These are phyloP conservation scores for Pseudogymnoascus sp. DNA, from an alignment of 2,329 filamentous ascomycete species.

Conservation along the genomic window DNA sequence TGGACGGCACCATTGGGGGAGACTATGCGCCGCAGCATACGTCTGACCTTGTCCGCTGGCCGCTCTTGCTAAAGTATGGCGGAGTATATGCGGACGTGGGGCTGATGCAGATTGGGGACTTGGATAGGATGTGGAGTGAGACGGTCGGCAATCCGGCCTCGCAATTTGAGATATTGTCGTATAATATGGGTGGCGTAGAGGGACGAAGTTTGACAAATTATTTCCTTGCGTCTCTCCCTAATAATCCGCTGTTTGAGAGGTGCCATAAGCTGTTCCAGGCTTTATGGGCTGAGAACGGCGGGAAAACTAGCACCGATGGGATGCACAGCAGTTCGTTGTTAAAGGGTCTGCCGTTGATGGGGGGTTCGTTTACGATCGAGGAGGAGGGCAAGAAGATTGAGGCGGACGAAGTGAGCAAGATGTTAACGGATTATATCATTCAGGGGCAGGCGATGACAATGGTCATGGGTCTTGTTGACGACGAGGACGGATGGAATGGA, in stretches of 20 bases:
- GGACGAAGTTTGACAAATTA: slow-evolving; percentile 40
- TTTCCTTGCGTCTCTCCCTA: slow-evolving; percentile 34
- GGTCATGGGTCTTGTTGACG: slow-evolving; percentile 45
- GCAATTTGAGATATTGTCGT: slow-evolving; percentile 41
- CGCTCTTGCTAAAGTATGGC: slow-evolving; percentile 48
- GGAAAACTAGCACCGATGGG: slow-evolving; percentile 42
- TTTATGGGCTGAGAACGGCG: slow-evolving; percentile 41
- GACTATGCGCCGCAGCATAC: slow-evolving; percentile 45
- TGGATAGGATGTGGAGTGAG: slow-evolving; percentile 45
- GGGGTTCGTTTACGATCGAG: slow-evolving; percentile 21
- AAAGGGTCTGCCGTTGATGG: slow-evolving; percentile 36
- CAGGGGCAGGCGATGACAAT: slow-evolving; percentile 47
- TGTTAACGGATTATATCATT: slow-evolving; percentile 50
- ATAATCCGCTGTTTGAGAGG: slow-evolving; percentile 42
- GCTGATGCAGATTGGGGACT: slow-evolving; percentile 48
- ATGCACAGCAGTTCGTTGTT: slow-evolving; percentile 43
- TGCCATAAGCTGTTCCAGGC: slow-evolving; percentile 43
- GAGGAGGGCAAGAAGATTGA: slow-evolving; percentile 29
- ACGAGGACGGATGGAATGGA: slow-evolving; percentile 45
- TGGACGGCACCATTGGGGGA: slow-evolving; percentile 41
- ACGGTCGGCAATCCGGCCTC: slow-evolving; percentile 41
- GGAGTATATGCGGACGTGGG: slow-evolving; percentile 53
- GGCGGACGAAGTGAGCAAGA: slow-evolving; percentile 33
- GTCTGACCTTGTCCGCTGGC: slow-evolving; percentile 51
- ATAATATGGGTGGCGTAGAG: slow-evolving; percentile 33